Evolutionary conservation across 129 eudicot species (phyloP), one percentile per base, ranked within the genome.

Genomic region (Centrapalus pauciflorus): DNA sequence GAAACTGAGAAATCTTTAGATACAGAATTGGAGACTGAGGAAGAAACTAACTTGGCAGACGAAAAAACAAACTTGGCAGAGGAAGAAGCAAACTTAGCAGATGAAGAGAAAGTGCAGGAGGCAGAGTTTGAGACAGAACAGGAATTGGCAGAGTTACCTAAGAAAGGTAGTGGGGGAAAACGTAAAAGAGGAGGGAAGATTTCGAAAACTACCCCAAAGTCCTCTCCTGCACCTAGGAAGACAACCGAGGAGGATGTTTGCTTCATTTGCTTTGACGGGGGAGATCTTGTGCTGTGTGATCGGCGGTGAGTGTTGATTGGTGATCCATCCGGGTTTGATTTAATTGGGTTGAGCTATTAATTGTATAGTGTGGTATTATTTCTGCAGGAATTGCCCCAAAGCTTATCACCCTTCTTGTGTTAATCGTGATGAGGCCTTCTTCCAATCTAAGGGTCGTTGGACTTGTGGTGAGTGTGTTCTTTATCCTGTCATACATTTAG

Each of bases 231-330:
- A 12, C 43, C 79, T 20, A 76, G 72, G 80, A 88, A 76, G 83
- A 52, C 69, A 0, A 81, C 68, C 0, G 96, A 82, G 38, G 35
- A 32, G 35, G 0, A 0, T 32, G 1, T 32, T 32, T 32, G 0
- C 0, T 0, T 32, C 5, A 32, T 32, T 32, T 32, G 5, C 1
- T 32, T 32, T 32, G 7, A 32, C 7, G 35, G 1, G 0, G 0
- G 0, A 34, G 92, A 88, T 58, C 96, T 93, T 40, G 95, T 93
- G 77, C 74, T 88, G 19, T 93, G 98, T 79, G 98, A 93, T 61
- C 85, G 96, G 19, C 73, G 96, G 98, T 93, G 1, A 4, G 35
- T 32, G 35, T 4, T 32, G 7, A 32, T 32, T 32, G 35, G 7
- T 30, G 35, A 1, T 32, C 7, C 35, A 32, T 32, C 35, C 4